Base-by-base conservation (phyloP, 2,329 filamentous ascomycete species). In the Talaromyces sp. region DNA sequence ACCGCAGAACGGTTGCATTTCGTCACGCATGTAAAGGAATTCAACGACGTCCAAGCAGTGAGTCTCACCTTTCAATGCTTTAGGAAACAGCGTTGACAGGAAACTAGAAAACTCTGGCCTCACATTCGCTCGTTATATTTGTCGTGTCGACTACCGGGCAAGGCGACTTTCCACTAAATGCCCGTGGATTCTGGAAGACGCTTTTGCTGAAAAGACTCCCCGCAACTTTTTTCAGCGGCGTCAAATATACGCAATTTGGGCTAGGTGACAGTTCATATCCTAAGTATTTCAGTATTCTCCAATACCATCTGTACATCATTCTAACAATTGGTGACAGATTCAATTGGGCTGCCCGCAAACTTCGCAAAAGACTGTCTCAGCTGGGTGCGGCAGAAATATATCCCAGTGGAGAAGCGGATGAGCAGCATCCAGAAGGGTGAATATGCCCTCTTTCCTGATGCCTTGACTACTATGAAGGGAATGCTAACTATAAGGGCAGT, bases 201-300 rank as follows among this genome's bases (percentile, higher is more conserved):
- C 82, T 99, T 43, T 82, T 96, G 19, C 85, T 92, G 69, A 93
- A 90, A 76, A 91, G 87, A 70, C 84, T 99, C 33, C 86, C 89
- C 13, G 83, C 88, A 3, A 86, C 85, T 16, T 93, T 89, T 71
- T 81, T 99, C 45, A 74, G 81, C 43, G 83, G 84, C 39, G 80
- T 96, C 67, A 84, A 82, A 1, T 98, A 96, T 77, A 89, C 91
- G 3, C 90, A 89, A 0, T 97, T 98, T 81, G 95, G 95, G 0
- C 84, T 98, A 0, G 95, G 95, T 0, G 95, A 99, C 77, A 97
- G 91, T 73, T 96, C 93, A 1, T 99, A 99, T 82, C 85, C 90
- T 64, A 94, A 96, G 89, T 95, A 82, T 69, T 85, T 24, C 62
- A 37, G 64, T 69, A n/a, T 69, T 35, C 3, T 16, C 35, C 11